phyloP scores from a whole-genome alignment of 208 protist genomes.

The Eutreptiella sp. region DNA sequence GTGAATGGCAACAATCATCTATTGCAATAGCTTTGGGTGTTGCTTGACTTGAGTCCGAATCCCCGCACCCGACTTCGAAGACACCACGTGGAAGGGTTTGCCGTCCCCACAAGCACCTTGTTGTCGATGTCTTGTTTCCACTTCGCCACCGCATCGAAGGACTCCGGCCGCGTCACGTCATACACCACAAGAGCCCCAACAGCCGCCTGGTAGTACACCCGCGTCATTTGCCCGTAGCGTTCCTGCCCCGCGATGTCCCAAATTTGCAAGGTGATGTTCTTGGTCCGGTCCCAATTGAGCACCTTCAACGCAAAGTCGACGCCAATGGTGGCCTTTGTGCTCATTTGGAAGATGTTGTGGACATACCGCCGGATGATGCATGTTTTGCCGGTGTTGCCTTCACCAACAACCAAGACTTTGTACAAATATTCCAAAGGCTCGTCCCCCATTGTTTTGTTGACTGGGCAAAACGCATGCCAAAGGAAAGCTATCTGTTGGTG shows the following conservation, averaged over 20 bases:
- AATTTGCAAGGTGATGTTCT: constrained; percentile 42
- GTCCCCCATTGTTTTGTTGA: no score
- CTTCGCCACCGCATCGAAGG: constrained; percentile 30
- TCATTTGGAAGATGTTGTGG: constrained; percentile 52
- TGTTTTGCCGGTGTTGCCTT: constrained; percentile 69
- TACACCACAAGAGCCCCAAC: constrained; percentile 45
- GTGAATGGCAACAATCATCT: neutral
- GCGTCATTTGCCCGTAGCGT: constrained; percentile 45
- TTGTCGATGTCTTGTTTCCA: constrained; percentile 51
- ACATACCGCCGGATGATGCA: constrained; percentile 60
- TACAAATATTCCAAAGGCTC: constrained; percentile 43
- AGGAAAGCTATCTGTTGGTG: no score
- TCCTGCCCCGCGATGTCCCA: constrained; percentile 55
- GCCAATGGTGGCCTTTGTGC: constrained; percentile 33
- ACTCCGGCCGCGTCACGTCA: constrained; percentile 35
- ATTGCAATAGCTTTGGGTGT: no score
- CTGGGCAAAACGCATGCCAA: no score
- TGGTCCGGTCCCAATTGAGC: constrained; percentile 22
- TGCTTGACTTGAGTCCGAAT: no score
- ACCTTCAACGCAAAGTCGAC: constrained; percentile 52
- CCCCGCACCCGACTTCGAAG: no score
- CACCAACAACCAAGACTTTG: constrained; percentile 61
- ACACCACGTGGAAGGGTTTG: no score
- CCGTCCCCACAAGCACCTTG: constrained; percentile 43
- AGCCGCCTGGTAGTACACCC: constrained; percentile 49